Evolutionary conservation across 2,329 filamentous ascomycete genomes (phyloP).

Genomic region (Epichloe brachyelytri): DNA sequence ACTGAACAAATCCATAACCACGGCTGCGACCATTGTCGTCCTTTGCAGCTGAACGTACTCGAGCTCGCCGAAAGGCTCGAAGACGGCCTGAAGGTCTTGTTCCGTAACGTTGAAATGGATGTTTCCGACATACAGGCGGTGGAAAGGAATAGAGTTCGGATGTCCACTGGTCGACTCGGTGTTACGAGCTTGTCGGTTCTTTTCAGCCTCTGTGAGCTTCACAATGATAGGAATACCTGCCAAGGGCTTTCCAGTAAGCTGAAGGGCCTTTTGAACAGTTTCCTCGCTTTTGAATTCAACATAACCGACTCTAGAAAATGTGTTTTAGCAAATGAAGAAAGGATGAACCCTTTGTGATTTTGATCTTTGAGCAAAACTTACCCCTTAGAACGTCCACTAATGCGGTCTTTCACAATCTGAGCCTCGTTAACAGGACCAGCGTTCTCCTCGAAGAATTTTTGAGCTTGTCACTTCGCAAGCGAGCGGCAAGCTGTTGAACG

Average conservation of each 20-base stretch:
- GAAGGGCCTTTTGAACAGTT: slow-evolving; percentile 81
- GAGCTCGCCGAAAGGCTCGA: slow-evolving; percentile 93
- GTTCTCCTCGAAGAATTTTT: slow-evolving; percentile 94
- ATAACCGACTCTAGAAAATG: slow-evolving; percentile 71
- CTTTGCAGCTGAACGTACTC: slow-evolving; percentile 94
- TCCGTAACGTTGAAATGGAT: slow-evolving; percentile 99
- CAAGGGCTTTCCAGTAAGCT: slow-evolving; percentile 97
- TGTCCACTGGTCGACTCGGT: slow-evolving; percentile 56
- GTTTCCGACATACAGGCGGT: slow-evolving; percentile 96
- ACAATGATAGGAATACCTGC: slow-evolving; percentile 98
- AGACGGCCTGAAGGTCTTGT: slow-evolving; percentile 87
- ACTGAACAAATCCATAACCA: slow-evolving; percentile 99
- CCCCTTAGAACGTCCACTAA: slow-evolving; percentile 96
- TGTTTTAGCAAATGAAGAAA: too few relatives aligned
- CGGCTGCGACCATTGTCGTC: slow-evolving; percentile 83
- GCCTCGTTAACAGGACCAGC: slow-evolving; percentile 91
- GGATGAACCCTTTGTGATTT: too few relatives aligned
- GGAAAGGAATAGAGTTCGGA: slow-evolving; percentile 82
- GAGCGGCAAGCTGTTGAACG: slow-evolving; percentile 92
- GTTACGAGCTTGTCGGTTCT: slow-evolving; percentile 90
- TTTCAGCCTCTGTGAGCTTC: slow-evolving; percentile 96
- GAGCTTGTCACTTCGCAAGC: slow-evolving; percentile 81
- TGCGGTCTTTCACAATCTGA: slow-evolving; percentile 95
- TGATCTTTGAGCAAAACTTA: slow-evolving; percentile 31
- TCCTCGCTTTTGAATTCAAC: slow-evolving; percentile 98